Evolutionary conservation across 169 alveolate species (phyloP).

Genomic region (Theileria sp.): DNA sequence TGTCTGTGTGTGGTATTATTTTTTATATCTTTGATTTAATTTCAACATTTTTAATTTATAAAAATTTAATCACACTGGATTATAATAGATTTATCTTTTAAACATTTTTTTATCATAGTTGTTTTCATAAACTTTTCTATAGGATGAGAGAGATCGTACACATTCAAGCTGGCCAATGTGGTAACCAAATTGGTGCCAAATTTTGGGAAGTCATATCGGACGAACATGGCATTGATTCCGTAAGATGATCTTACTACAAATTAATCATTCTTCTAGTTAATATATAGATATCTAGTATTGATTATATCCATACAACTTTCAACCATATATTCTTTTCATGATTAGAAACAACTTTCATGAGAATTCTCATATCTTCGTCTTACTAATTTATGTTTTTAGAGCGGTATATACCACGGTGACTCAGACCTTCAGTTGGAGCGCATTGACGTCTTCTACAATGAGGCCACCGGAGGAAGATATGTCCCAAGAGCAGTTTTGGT

Average conservation of each 20-base stretch:
- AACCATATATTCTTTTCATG: conserved; percentile 2
- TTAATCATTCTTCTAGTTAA: neutral
- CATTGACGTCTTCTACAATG: conserved; percentile 93
- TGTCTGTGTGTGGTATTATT: conserved; percentile 2
- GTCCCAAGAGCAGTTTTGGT: conserved; percentile 97
- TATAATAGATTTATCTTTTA: neutral
- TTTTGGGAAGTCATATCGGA: conserved; percentile 99
- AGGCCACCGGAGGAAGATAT: conserved; percentile 97
- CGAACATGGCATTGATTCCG: conserved; percentile 98
- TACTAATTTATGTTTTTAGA: conserved; percentile 55
- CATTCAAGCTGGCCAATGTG: conserved; percentile 99
- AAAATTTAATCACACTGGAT: neutral
- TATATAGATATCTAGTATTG: neutral
- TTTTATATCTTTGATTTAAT: neutral
- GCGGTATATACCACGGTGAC: conserved; percentile 97
- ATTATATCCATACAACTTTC: neutral
- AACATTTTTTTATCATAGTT: neutral
- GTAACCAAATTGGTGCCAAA: conserved; percentile 99
- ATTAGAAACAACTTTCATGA: neutral
- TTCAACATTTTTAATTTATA: neutral
- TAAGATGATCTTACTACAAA: conserved; percentile 55
- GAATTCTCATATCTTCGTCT: neutral
- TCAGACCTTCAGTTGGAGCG: conserved; percentile 94
- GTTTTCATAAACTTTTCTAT: conserved; percentile 5
- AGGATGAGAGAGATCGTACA: conserved; percentile 98